Evolutionary conservation across 768 basidiomycete genomes (phyloP).

Genomic region (Tulasnella sp.): DNA sequence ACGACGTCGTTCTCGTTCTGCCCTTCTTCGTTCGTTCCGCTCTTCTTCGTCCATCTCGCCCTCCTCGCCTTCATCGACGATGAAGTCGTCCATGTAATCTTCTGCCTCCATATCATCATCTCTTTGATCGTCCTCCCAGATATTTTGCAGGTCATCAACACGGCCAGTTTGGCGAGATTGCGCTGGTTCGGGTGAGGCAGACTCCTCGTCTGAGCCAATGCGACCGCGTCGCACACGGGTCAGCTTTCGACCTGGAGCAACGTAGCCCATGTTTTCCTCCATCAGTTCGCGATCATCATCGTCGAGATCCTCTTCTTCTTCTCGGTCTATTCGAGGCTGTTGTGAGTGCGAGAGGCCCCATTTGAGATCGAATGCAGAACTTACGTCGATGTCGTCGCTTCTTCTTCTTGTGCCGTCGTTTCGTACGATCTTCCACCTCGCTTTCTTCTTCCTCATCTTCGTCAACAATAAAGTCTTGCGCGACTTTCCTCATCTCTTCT

Average conservation of each 20-base stretch:
- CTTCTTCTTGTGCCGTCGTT: slow-evolving; percentile 38
- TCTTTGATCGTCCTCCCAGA: slow-evolving; percentile 75
- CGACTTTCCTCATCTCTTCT: slow-evolving; percentile 71
- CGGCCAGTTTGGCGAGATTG: slow-evolving; percentile 47
- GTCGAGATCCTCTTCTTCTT: slow-evolving; percentile 46
- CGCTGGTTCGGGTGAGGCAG: slow-evolving; percentile 36
- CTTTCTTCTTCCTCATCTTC: slow-evolving; percentile 83
- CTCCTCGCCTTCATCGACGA: slow-evolving; percentile 46
- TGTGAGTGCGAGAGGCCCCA: slow-evolving; percentile 15
- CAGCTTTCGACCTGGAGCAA: slow-evolving; percentile 52
- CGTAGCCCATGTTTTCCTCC: slow-evolving; percentile 75
- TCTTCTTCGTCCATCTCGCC: slow-evolving; percentile 66
- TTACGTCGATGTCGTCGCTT: slow-evolving; percentile 48
- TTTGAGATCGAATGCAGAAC: slow-evolving; percentile 6
- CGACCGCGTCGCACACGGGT: slow-evolving; percentile 69
- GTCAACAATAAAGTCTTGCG: slow-evolving; percentile 88
- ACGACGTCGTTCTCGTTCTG: slow-evolving; percentile 59
- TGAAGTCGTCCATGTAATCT: slow-evolving; percentile 67
- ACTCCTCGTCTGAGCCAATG: slow-evolving; percentile 57
- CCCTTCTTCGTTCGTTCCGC: slow-evolving; percentile 55
- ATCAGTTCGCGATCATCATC: slow-evolving; percentile 80
- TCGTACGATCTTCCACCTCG: slow-evolving; percentile 50
- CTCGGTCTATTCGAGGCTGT: slow-evolving; percentile 21
- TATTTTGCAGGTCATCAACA: slow-evolving; percentile 53
- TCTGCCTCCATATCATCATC: slow-evolving; percentile 27